These are phyloP conservation scores for Ochromonas danica DNA, from an alignment of 108 stramenopile species.

Conservation along the genomic window DNA sequence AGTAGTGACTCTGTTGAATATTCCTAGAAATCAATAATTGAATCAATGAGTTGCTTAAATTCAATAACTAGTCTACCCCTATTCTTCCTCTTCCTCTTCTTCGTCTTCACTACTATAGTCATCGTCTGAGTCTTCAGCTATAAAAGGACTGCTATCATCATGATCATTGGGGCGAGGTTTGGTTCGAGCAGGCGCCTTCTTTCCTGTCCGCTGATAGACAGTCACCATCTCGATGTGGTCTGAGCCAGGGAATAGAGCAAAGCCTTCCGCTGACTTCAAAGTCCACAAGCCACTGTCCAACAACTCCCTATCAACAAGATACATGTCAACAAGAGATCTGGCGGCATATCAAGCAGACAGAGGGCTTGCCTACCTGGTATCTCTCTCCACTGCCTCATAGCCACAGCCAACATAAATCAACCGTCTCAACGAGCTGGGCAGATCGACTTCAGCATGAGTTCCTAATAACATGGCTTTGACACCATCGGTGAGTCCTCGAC, in stretches of 20 bases:
- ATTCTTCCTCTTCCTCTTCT: no score
- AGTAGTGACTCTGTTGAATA: no score
- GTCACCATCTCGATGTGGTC: slow-evolving; percentile 92
- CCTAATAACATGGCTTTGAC: background rate
- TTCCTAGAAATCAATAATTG: no score
- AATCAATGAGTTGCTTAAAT: no score
- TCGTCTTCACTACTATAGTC: no score
- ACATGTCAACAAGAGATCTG: background rate
- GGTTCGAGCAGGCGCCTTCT: no score
- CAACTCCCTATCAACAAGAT: no score
- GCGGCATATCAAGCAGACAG: background rate
- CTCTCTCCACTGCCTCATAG: slow-evolving; percentile 90
- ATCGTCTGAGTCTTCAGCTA: no score
- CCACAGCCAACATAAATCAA: slow-evolving; percentile 94
- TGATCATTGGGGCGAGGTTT: no score
- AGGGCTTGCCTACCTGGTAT: slow-evolving; percentile 45
- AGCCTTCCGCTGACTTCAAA: slow-evolving; percentile 82
- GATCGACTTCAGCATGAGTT: background rate
- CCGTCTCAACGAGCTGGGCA: slow-evolving; percentile 42
- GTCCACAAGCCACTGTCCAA: slow-evolving; percentile 54
- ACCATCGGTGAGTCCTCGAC: slow-evolving; percentile 34
- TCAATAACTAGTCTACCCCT: no score
- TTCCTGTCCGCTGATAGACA: slow-evolving; percentile 64
- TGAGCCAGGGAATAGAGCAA: slow-evolving; percentile 87
- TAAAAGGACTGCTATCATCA: no score